Evolutionary conservation across 2,329 filamentous ascomycete species (phyloP), one percentile per base, ranked within the genome.

Genomic region (Xylariomycetidae sp.): DNA sequence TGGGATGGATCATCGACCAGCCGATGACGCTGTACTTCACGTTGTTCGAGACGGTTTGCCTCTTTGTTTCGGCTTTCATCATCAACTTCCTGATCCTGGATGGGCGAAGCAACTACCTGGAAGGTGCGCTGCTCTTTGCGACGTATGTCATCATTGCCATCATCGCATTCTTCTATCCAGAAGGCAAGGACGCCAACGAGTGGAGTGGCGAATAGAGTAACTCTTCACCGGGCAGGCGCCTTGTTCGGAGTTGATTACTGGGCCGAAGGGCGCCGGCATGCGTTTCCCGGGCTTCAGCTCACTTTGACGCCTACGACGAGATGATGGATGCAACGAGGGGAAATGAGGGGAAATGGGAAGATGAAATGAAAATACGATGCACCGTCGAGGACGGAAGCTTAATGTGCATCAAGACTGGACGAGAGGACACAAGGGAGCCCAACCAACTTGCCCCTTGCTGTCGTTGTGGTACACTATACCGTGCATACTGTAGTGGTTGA

Each of bases 61-160:
- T 93, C 50, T 93, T 93, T 59, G 77, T 90, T 32, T 84, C 79
- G 32, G 80, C 87, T 6, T 79, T 93, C 44, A 87, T 93, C 42
- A 85, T 90, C 60, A 92, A 90, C 61, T 93, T 92, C 55, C 63
- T 93, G 39, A 86, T 93, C 30, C 67, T 90, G 40, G 87, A 93
- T 51, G 86, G 86, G 9, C 74, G 87, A 56, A 87, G 81, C 56
- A 93, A 93, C 54, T 93, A 92, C 50, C 74, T 93, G 10, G 86
- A 93, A 62, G 86, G 86, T 10, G 79, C 80, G 2, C 55, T 85
- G 25, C 57, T 85, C 18, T 78, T 76, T 44, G 72, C 78, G 1
- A 76, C 77, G 4, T 84, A 83, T 52, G 62, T 83, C 31, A 83
- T 84, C 39, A 83, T 84, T 44, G 70, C 68, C 1, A 66, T 82